A percentile compares a stretch with the other conserved stretches of the same genome.
Evolutionary conservation across 495 filamentous ascomycete species (phyloP).

Genomic region (Hyaloscypha bicolor): DNA sequence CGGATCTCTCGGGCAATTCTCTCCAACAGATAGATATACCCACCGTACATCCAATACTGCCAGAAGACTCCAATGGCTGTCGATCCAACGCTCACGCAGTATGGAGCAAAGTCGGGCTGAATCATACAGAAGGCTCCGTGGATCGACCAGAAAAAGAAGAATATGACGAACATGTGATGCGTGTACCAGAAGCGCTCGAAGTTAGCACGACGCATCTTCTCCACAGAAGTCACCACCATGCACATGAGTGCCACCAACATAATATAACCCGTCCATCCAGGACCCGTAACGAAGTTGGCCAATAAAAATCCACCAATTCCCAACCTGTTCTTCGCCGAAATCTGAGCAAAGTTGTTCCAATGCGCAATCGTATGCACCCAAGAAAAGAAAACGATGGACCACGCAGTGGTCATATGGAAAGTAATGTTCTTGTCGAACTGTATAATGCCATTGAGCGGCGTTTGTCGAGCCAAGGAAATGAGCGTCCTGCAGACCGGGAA

Average conservation of each 20-base stretch:
- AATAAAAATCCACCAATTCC: constrained; percentile 72
- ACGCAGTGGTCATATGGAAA: constrained; percentile 78
- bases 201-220: constrained; percentile 68
- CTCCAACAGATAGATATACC: constrained; percentile 71
- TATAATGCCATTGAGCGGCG: constrained; percentile 75
- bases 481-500: constrained; percentile 79
- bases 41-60: constrained; percentile 80
- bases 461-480: constrained; percentile 73
- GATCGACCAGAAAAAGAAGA: constrained; percentile 82
- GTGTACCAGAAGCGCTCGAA: constrained; percentile 83
- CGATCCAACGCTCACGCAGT: constrained; percentile 61
- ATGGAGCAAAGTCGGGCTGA: constrained; percentile 71
- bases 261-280: constrained; percentile 78
- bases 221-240: constrained; percentile 69
- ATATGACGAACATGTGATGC: constrained; percentile 75
- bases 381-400: constrained; percentile 81
- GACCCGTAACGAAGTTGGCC: constrained; percentile 71
- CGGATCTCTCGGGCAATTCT: constrained; percentile 69
- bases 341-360: constrained; percentile 78
- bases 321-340: constrained; percentile 68
- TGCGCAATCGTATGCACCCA: constrained; percentile 81
- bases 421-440: constrained; percentile 83
- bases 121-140: constrained; percentile 84
- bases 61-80: constrained; percentile 73
- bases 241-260: constrained; percentile 70